Percentiles rank a stretch among this genome's conserved stretches.
These are phyloP conservation scores for Angophora floribunda DNA, from an alignment of 345 rosid genomes.

Conservation along the genomic window DNA sequence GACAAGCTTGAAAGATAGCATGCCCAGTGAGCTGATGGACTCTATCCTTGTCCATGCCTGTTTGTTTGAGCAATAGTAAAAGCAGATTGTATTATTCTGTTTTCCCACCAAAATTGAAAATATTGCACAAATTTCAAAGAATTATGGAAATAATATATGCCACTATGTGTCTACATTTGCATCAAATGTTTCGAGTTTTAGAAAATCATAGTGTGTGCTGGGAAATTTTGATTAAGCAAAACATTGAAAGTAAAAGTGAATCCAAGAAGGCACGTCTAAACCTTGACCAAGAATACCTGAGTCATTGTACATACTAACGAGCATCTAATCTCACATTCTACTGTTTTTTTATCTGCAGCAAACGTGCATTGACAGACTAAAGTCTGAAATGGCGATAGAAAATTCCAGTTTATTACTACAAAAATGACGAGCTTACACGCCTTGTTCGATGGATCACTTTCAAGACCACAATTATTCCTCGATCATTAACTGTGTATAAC, in stretches of 20 bases:
- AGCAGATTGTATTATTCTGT: not conserved
- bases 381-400: not conserved
- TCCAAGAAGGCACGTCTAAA: not conserved
- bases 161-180: not conserved
- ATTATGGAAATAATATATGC: not conserved
- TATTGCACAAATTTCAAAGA: not conserved
- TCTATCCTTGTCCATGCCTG: not conserved
- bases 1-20: not conserved
- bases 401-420: not conserved
- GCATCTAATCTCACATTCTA: not conserved
- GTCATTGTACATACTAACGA: not conserved
- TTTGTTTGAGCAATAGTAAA: not conserved
- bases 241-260: not conserved
- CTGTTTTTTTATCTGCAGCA: not conserved
- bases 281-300: not conserved
- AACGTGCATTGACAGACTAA: not conserved
- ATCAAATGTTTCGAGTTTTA: not conserved
- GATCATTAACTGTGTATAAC: not conserved
- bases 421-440: not conserved
- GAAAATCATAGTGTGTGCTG: not conserved
- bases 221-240: not conserved
- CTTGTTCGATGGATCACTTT: not conserved
- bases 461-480: not conserved
- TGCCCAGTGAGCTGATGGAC: not conserved
- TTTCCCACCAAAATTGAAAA: not conserved